Evolutionary conservation across 2,329 filamentous ascomycete species (phyloP), one percentile per base, ranked within the genome.

Genomic region (Teratosphaeriaceae sp.): DNA sequence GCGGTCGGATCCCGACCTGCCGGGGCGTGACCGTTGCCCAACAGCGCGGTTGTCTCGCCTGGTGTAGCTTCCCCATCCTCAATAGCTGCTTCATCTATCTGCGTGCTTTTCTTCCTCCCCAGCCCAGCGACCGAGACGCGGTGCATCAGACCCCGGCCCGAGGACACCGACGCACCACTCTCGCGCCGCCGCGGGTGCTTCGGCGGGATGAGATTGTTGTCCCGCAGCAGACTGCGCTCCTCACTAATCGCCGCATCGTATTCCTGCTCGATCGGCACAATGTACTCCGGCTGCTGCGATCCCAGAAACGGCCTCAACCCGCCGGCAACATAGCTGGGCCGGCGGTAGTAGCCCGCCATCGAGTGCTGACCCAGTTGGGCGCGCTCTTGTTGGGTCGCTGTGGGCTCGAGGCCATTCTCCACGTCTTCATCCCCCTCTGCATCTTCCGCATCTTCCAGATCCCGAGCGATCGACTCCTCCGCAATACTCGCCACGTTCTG

Each of bases 311-410:
- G 82, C 42, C 87, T 74, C 1, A 80, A 75, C 19, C 82, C 82
- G 11, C 83, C 84, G 22, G 83, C 81, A 33, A 92, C 81, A 58
- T 82, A 84, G 52, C 80, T 85, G 1, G 88, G 86, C 35, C 88
- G 78, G 43, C 85, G 79, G 66, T 92, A 95, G 23, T 78, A 78
- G 26, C 76, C 74, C 15, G 73, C 71, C 67, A 84, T 72, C 13
- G 78, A 76, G 47, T 69, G 65, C 29, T 54, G 43, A 27, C 46
- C 47, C 43, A 54, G 38, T 9, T 51, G 41, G 6, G 41, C 48
- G 15, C 45, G 31, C 16, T 43, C 37, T n/a, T 44, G 45, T 16
- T 52, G 44, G 8, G 12, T 53, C 46, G 16, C 36, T 19, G 30
- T 39, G 13, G n/a, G 34, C 40, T 34, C 42, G 15, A 42, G 23